Evolutionary conservation across 2,329 filamentous ascomycete species (phyloP).

Genomic region (Intubia oerlemansii): DNA sequence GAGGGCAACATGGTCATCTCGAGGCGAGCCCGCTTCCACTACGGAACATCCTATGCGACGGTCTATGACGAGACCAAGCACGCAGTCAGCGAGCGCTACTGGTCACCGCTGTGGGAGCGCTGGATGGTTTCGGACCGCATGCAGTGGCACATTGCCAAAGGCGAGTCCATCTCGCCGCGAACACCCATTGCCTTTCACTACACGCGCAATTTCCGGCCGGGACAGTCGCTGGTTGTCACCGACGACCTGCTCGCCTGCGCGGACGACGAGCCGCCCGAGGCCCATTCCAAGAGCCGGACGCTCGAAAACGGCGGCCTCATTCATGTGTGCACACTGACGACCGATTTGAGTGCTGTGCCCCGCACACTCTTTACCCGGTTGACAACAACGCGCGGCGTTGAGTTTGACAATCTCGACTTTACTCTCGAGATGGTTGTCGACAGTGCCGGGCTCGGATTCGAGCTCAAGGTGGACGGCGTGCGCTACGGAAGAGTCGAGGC

Average conservation of each 20-base stretch:
- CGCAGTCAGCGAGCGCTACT: slow-evolving; percentile 51
- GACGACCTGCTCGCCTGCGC: slow-evolving; percentile 65
- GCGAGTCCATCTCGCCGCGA: slow-evolving; percentile 52
- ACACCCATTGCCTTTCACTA: slow-evolving; percentile 66
- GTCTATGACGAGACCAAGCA: slow-evolving; percentile 61
- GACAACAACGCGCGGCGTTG: slow-evolving; percentile 58
- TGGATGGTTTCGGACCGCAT: slow-evolving; percentile 72
- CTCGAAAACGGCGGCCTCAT: slow-evolving; percentile 28
- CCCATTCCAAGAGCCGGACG: slow-evolving; percentile 37
- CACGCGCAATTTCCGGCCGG: slow-evolving; percentile 63
- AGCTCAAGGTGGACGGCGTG: slow-evolving; percentile 58
- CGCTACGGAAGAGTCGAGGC: slow-evolving; percentile 59
- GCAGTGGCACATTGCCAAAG: slow-evolving; percentile 73
- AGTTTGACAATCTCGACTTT: slow-evolving; percentile 68
- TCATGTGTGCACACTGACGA: slow-evolving; percentile 62
- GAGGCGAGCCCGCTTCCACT: slow-evolving; percentile 52
- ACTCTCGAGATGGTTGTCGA: slow-evolving; percentile 69
- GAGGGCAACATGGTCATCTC: slow-evolving; percentile 65
- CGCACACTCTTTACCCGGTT: slow-evolving; percentile 51
- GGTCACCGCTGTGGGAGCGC: slow-evolving; percentile 58
- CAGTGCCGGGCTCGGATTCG: slow-evolving; percentile 54
- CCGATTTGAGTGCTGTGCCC: slow-evolving; percentile 56
- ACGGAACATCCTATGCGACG: slow-evolving; percentile 64
- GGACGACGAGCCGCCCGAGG: slow-evolving; percentile 39
- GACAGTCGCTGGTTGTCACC: slow-evolving; percentile 56